Evolutionary conservation across 768 basidiomycete species (phyloP).

Genomic region (Suillus lakei): DNA sequence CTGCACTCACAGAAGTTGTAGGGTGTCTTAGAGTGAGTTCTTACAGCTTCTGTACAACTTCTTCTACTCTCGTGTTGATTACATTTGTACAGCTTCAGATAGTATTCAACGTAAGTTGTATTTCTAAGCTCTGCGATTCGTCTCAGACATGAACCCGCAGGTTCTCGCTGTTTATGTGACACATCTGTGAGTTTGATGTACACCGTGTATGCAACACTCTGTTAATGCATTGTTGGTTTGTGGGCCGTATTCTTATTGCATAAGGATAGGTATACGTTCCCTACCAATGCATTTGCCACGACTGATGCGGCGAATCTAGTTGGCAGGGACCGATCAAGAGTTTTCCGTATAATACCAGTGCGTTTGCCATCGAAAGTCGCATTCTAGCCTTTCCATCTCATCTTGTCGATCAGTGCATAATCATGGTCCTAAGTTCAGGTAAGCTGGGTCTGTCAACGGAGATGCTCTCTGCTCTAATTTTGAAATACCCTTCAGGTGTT

Average conservation of each 20-base stretch:
- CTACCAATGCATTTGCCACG: background rate
- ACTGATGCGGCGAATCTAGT: background rate
- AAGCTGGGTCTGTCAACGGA: background rate
- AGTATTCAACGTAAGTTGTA: background rate
- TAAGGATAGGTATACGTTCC: conserved; percentile 8
- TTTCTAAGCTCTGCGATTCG: background rate
- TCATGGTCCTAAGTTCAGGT: background rate
- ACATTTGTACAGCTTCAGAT: background rate
- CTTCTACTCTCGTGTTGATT: background rate
- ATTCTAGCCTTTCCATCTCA: background rate
- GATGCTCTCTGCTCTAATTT: background rate
- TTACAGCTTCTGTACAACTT: background rate
- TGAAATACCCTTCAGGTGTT: background rate
- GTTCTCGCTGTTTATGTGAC: background rate
- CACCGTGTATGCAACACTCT: background rate
- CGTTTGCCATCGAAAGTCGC: background rate
- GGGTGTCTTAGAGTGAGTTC: conserved; percentile 24
- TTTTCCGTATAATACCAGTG: conserved; percentile 3
- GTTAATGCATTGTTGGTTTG: background rate
- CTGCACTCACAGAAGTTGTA: conserved; percentile 28
- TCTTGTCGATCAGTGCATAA: background rate
- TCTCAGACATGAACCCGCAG: background rate
- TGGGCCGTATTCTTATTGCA: conserved; percentile 1
- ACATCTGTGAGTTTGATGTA: background rate
- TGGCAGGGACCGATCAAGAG: background rate